Percentiles rank a stretch among this genome's conserved stretches.
Conservation (phyloP, 176 grass and related monocot genomes). For the Oryza nivara region DNA sequence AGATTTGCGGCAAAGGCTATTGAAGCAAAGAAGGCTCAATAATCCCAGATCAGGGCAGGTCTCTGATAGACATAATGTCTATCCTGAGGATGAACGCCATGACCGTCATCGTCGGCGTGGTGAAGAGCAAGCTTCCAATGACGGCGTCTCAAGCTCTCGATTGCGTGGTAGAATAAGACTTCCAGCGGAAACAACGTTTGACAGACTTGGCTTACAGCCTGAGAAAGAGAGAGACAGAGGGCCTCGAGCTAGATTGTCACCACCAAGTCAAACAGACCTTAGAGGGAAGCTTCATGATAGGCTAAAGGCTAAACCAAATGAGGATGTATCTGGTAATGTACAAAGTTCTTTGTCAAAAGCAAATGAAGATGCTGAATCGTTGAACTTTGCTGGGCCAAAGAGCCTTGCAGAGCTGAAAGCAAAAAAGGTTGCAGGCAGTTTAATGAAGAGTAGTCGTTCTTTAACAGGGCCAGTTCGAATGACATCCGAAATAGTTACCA, state of each 20-base stretch:
- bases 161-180: slow-evolving; percentile 61
- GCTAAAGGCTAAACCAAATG: slow-evolving; percentile 48
- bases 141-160: slow-evolving; percentile 29
- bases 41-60: neutral
- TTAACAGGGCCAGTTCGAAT: slow-evolving; percentile 16
- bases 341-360: slow-evolving; percentile 30
- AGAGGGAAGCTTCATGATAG: slow-evolving; percentile 57
- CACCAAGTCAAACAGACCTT: slow-evolving; percentile 36
- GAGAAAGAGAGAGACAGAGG: slow-evolving; percentile 44
- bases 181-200: slow-evolving; percentile 34
- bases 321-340: slow-evolving; percentile 17
- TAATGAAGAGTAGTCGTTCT: slow-evolving; percentile 12
- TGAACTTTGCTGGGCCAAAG: slow-evolving; percentile 67
- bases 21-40: slow-evolving; percentile 59
- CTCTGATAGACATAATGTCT: slow-evolving; percentile 20
- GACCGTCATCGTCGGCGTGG: neutral
- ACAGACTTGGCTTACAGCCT: slow-evolving; percentile 26
- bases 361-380: slow-evolving; percentile 30
- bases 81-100: slow-evolving; percentile 38
- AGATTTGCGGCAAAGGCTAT: slow-evolving; percentile 63
- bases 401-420: slow-evolving; percentile 70
- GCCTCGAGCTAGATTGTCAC: slow-evolving; percentile 47
- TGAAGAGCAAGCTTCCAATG: slow-evolving; percentile 25
- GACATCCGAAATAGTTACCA: slow-evolving; percentile 42
- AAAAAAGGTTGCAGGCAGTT: slow-evolving; percentile 45